phyloP scores from a whole-genome alignment of 345 rosid species.

The Populus deltoides region DNA sequence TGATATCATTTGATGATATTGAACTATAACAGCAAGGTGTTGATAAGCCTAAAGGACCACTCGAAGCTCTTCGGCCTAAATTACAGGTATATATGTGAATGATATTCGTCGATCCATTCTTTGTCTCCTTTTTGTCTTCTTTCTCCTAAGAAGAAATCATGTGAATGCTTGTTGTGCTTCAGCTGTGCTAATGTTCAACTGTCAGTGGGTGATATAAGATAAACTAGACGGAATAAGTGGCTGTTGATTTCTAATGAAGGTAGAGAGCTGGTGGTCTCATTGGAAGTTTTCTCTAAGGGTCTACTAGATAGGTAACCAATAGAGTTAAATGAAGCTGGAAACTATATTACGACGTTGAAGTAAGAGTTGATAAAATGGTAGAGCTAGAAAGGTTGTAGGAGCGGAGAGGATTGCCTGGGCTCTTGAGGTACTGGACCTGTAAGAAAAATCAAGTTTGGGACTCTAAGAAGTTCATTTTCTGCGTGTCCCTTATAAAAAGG shows the following conservation, averaged over 20 bases:
- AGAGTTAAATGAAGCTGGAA: neutral
- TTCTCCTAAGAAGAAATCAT: neutral
- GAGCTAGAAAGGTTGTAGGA: neutral
- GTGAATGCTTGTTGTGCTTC: neutral
- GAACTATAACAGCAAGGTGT: conserved; percentile 79
- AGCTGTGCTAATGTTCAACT: neutral
- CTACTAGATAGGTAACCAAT: neutral
- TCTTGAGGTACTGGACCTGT: neutral
- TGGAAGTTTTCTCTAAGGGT: neutral
- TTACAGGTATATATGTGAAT: conserved; percentile 58
- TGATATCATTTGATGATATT: conserved; percentile 11
- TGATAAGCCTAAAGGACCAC: conserved; percentile 97
- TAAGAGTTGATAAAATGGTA: neutral
- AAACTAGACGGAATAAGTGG: neutral
- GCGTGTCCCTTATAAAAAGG: neutral
- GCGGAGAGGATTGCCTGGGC: neutral
- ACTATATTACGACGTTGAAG: neutral
- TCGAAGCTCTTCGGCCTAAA: conserved; percentile 98
- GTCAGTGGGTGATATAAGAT: neutral
- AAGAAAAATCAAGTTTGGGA: neutral
- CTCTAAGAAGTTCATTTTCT: neutral
- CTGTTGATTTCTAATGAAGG: neutral
- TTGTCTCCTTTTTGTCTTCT: neutral
- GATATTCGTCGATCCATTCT: neutral
- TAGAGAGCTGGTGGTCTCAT: neutral